These are phyloP conservation scores for Jacaranda copaia DNA, from an alignment of 257 asterid genomes.

Conservation along the genomic window DNA sequence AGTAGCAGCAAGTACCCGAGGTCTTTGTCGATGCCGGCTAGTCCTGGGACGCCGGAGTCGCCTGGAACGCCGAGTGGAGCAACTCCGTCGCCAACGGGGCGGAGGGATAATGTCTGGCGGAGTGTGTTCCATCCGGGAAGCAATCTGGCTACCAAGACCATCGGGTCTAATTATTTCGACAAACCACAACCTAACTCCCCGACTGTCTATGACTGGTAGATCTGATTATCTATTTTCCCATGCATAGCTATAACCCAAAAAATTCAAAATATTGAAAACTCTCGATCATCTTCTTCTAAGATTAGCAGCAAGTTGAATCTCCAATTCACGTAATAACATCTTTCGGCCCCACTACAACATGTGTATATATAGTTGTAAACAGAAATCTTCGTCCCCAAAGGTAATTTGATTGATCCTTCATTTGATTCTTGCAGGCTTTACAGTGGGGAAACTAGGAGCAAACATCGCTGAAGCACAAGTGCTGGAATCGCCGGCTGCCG, in stretches of 20 bases:
- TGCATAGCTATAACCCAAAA: no score
- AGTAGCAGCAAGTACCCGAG: conserved; percentile 56
- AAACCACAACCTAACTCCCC: conserved; percentile 93
- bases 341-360: no score
- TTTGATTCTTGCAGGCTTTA: conserved; percentile 69
- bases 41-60: conserved; percentile 55
- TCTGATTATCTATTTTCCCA: neutral
- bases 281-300: no score
- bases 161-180: conserved; percentile 83
- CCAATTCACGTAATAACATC: no score
- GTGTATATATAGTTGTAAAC: no score
- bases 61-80: conserved; percentile 63
- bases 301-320: no score
- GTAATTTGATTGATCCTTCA: neutral
- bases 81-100: conserved; percentile 63
- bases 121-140: conserved; percentile 98
- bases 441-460: conserved; percentile 87
- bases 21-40: conserved; percentile 69
- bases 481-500: conserved; percentile 10
- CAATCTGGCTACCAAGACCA: conserved; percentile 69
- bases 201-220: conserved; percentile 95
- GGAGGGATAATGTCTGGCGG: conserved; percentile 89
- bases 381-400: no score
- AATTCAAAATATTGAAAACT: no score
- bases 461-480: conserved; percentile 57